phyloP scores from a whole-genome alignment of 306 rosid genomes.

The Acacia melanoxylon region DNA sequence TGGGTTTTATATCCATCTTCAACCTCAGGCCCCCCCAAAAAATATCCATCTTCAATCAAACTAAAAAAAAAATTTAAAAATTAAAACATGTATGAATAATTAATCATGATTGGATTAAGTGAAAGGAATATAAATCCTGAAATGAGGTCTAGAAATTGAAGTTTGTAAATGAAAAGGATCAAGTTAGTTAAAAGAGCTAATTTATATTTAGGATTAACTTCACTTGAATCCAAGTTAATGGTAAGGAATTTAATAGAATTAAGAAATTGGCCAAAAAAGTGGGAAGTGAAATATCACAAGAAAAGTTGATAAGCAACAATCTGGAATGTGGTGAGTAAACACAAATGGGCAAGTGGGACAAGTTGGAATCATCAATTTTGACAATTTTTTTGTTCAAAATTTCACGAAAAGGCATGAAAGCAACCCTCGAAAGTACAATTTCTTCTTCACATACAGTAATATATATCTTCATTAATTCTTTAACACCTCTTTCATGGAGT shows the following conservation, averaged over 20 bases:
- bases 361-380: not conserved
- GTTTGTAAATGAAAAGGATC: too few relatives aligned
- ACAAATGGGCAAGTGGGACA: not conserved
- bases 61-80: too few relatives aligned
- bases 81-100: not conserved
- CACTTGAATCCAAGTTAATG: not conserved
- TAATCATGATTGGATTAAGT: not conserved
- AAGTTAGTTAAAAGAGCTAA: not conserved
- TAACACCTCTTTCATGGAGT: not conserved
- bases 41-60: not conserved
- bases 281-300: not conserved
- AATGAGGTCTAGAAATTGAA: too few relatives aligned
- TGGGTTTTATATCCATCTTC: not conserved
- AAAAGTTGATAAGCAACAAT: not conserved
- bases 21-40: too few relatives aligned
- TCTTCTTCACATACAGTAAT: not conserved
- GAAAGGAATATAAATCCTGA: too few relatives aligned
- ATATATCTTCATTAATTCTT: not conserved
- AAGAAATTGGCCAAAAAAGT: not conserved
- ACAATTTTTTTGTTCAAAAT: not conserved
- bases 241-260: not conserved
- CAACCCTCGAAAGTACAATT: not conserved
- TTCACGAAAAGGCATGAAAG: not conserved
- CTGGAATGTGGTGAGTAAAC: not conserved
- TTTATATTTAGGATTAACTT: too few relatives aligned